Evolutionary conservation across 2,329 filamentous ascomycete species (phyloP).

Genomic region (Capronia coronata): DNA sequence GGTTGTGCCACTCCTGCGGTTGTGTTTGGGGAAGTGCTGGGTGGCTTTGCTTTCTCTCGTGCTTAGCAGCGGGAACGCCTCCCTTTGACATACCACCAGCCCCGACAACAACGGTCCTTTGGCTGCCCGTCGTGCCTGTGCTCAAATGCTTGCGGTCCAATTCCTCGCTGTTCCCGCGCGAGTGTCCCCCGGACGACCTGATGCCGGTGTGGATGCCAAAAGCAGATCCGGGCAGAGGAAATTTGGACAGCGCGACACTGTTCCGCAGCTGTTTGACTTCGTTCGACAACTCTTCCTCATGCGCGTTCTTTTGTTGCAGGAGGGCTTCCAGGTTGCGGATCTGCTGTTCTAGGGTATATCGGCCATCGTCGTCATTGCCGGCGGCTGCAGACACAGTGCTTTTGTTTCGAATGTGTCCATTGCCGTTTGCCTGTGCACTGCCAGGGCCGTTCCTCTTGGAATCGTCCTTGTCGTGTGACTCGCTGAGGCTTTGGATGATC

Average conservation of each 20-base stretch:
- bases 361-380: constrained; percentile 46
- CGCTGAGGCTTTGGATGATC: constrained; percentile 94
- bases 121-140: constrained; percentile 21
- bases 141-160: constrained; percentile 23
- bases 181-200: constrained; percentile 32
- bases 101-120: constrained; percentile 23
- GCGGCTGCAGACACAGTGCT: background rate
- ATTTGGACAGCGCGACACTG: constrained; percentile 23
- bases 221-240: constrained; percentile 23
- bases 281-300: constrained; percentile 80
- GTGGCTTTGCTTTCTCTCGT: constrained; percentile 6
- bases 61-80: background rate
- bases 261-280: constrained; percentile 65
- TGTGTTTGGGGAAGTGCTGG: background rate
- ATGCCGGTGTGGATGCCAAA: constrained; percentile 23
- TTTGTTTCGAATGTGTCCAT: background rate
- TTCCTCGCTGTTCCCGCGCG: constrained; percentile 31
- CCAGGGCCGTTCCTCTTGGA: constrained; percentile 28
- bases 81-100: background rate
- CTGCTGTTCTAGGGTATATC: constrained; percentile 67
- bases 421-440: constrained; percentile 21
- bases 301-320: constrained; percentile 63
- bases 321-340: constrained; percentile 69
- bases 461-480: constrained; percentile 46
- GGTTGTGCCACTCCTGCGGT: constrained; percentile 10